These are phyloP conservation scores for Candida ulmi DNA, from an alignment of 805 yeast species.

Conservation along the genomic window DNA sequence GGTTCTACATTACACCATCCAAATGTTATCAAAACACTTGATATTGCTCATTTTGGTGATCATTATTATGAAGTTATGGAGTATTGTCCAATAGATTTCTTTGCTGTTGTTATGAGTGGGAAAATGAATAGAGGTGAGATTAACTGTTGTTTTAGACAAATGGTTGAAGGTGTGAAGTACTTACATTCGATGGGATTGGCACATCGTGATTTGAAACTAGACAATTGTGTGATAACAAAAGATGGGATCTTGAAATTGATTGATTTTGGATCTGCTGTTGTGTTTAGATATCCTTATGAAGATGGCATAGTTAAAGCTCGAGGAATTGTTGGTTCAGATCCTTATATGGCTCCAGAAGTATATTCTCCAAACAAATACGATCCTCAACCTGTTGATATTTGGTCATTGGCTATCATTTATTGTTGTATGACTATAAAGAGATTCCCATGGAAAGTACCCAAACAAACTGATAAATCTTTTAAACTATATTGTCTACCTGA, in stretches of 20 bases:
- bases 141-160: constrained; percentile 75
- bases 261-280: constrained; percentile 83
- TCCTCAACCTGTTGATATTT: constrained; percentile 73
- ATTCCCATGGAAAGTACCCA: constrained; percentile 87
- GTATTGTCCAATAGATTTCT: constrained; percentile 78
- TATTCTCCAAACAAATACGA: constrained; percentile 45
- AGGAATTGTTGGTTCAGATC: constrained; percentile 83
- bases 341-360: constrained; percentile 83
- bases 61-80: constrained; percentile 82
- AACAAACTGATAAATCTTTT: constrained; percentile 62
- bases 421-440: constrained; percentile 84
- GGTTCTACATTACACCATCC: constrained; percentile 82
- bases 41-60: constrained; percentile 51
- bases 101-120: constrained; percentile 84
- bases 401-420: constrained; percentile 81
- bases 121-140: constrained; percentile 77
- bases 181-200: constrained; percentile 76
- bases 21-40: constrained; percentile 72
- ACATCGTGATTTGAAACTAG: constrained; percentile 77
- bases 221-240: constrained; percentile 72
- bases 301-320: constrained; percentile 53
- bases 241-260: constrained; percentile 73
- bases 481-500: constrained; percentile 59
- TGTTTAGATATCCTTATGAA: constrained; percentile 72
- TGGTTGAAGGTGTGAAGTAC: constrained; percentile 65